Conservation (phyloP, 169 alveolate species). For the Cryptosporidium bovis region DNA sequence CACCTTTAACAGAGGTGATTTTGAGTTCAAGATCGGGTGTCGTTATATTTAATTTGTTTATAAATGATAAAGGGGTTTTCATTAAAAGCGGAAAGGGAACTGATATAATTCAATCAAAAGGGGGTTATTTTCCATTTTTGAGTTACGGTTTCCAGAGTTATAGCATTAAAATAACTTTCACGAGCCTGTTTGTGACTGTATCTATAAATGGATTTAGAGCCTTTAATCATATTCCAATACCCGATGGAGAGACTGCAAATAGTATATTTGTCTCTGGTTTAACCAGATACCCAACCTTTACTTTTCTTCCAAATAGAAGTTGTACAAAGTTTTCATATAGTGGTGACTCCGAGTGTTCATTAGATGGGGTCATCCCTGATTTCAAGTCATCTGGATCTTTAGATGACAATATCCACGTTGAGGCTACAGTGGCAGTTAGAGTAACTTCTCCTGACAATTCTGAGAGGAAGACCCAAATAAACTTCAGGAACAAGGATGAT, state of each 20-base stretch:
- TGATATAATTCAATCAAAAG: conserved; percentile 46
- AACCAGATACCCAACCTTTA: conserved; percentile 7
- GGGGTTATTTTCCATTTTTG: conserved; percentile 50
- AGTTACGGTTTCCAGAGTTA: conserved; percentile 54
- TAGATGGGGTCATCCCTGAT: conserved; percentile 36
- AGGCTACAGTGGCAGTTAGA: conserved; percentile 45
- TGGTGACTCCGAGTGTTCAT: conserved; percentile 9
- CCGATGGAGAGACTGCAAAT: conserved; percentile 4
- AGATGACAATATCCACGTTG: conserved; percentile 3
- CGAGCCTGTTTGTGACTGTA: conserved; percentile 24
- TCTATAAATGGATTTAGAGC: conserved; percentile 28
- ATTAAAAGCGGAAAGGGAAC: conserved; percentile 17
- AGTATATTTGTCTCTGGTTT: conserved; percentile 12
- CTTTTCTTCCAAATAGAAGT: conserved; percentile 39
- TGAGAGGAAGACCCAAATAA: conserved; percentile 9
- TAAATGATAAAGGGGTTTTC: conserved; percentile 44
- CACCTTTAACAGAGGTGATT: not conserved
- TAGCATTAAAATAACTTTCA: conserved; percentile 6
- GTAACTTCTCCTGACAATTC: not conserved
- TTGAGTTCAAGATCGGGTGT: conserved; percentile 30
- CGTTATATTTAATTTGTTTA: conserved; percentile 2
- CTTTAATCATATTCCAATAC: conserved; percentile 30
- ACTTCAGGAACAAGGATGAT: conserved; percentile 30
- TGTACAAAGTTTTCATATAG: conserved; percentile 31
- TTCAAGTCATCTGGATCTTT: not conserved